phyloP scores from a whole-genome alignment of 352 stramenopile species.

The Pythium aphanidermatum region DNA sequence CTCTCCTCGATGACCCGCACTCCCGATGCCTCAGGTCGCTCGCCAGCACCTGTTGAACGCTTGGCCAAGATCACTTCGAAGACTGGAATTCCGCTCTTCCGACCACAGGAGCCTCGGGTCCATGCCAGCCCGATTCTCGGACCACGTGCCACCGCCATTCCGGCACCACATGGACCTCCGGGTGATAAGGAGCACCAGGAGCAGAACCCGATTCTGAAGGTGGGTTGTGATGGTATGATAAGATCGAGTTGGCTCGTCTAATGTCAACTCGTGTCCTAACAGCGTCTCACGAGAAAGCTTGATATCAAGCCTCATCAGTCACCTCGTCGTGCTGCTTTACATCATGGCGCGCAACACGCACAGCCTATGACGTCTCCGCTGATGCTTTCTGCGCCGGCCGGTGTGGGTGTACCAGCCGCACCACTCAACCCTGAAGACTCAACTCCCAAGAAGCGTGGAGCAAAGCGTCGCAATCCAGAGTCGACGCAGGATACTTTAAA shows the following conservation, averaged over 20 bases:
- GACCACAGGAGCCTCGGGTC: slow-evolving; percentile 14
- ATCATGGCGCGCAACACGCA: slow-evolving; percentile 13
- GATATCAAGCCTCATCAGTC: slow-evolving; percentile 79
- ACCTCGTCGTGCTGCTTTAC: slow-evolving; percentile 39
- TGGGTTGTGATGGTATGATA: not conserved
- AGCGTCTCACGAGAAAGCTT: slow-evolving; percentile 48
- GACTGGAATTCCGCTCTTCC: slow-evolving; percentile 17
- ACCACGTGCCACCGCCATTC: slow-evolving; percentile 25
- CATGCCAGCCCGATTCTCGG: slow-evolving; percentile 46
- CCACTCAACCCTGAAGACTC: slow-evolving; percentile 15
- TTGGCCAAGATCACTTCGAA: slow-evolving; percentile 59
- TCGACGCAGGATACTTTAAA: slow-evolving; percentile 4
- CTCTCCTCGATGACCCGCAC: slow-evolving; percentile 39
- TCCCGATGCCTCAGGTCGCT: slow-evolving; percentile 9
- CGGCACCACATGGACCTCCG: slow-evolving; percentile 10
- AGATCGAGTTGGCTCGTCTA: not conserved
- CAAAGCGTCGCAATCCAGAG: slow-evolving; percentile 23
- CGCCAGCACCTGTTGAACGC: slow-evolving; percentile 28
- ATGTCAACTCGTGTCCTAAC: not conserved
- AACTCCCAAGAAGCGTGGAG: slow-evolving; percentile 23
- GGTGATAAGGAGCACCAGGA: slow-evolving; percentile 17
- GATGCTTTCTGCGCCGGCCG: slow-evolving; percentile 5
- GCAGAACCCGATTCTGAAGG: slow-evolving; percentile 27
- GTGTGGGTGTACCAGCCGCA: not conserved
- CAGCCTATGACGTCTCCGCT: slow-evolving; percentile 10